Base-by-base conservation (phyloP, 108 stramenopile species). In the Cyclostephanos tholiformis region DNA sequence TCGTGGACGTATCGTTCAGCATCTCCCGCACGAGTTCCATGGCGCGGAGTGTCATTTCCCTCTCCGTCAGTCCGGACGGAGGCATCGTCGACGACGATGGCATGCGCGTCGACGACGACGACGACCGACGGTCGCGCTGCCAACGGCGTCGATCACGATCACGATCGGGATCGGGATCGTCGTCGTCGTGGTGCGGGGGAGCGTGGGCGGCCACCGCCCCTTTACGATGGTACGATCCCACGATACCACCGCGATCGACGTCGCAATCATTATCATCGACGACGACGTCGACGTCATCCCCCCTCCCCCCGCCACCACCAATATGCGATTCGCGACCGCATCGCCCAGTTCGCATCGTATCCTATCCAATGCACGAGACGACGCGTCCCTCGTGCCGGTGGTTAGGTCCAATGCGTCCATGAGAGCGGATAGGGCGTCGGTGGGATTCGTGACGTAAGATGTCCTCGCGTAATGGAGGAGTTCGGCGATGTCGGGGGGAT, bases 331-430 rank as follows among this genome's bases (percentile, higher is more conserved):
- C 25, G 82, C 83, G 3, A 86, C 72, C 2, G 51, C 82, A 36
- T 72, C 63, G 23, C 85, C 86, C 63, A 86, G 63, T 66, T 82
- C 86, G 48, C 25, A 49, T 53, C 80, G 80, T 46, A 86, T 67
- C 14, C 74, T 53, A 44, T 82, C 12, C 75, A 83, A 74, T 20
- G 82, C 79, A 0, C 43, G 57, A 27, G 68, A 53, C 17, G 82
- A 79, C 19, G 75, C 74, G 22, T 20, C 63, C 17, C 58, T 53
- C 4, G 57, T 36, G 11, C 84, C 85, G 44, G 64, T 70, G 29
- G 67, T 53, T 13, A 82, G 63, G 10, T 79, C 74, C 63, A 86
- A 35, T 10, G 85, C 85, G 32, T 77, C 66, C 82, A 86, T 76
- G 38, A 86, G 59, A 6, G 85, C 82, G 2, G 79, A 69, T 0